phyloP scores from a whole-genome alignment of 129 eudicot species.

The Helichrysum umbraculigerum region DNA sequence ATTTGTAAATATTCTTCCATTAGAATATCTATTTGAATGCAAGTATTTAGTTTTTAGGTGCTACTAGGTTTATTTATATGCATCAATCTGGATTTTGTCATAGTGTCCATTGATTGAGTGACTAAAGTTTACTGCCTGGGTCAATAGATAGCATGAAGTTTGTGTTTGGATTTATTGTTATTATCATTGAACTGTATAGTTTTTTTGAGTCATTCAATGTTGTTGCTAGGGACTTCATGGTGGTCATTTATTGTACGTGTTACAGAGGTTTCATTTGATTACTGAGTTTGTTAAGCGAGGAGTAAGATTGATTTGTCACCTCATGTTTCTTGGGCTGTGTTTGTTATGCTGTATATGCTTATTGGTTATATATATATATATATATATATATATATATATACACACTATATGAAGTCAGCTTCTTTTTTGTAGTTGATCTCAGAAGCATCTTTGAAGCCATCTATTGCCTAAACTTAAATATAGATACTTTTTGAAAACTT shows the following conservation, averaged over 20 bases:
- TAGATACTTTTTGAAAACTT: background rate
- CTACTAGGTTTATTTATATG: background rate
- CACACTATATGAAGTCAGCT: background rate
- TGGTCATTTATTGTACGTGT: conserved; percentile 7
- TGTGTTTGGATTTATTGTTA: background rate
- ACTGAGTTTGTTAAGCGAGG: background rate
- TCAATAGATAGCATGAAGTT: background rate
- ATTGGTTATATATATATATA: too few species aligned
- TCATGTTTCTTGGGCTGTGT: background rate
- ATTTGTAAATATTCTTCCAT: background rate
- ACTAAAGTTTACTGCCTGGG: background rate
- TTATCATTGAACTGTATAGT: background rate
- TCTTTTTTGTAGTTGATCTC: background rate
- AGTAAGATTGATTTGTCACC: background rate
- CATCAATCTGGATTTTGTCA: background rate
- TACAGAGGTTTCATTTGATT: background rate
- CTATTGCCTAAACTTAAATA: background rate
- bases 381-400: too few species aligned
- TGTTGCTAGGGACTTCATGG: background rate
- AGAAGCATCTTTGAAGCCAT: background rate
- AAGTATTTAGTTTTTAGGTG: background rate
- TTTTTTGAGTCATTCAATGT: background rate
- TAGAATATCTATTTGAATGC: background rate
- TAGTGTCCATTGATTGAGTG: background rate
- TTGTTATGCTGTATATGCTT: background rate